Conservation (phyloP, 2,329 filamentous ascomycete genomes). For the Diaporthe sp. region DNA sequence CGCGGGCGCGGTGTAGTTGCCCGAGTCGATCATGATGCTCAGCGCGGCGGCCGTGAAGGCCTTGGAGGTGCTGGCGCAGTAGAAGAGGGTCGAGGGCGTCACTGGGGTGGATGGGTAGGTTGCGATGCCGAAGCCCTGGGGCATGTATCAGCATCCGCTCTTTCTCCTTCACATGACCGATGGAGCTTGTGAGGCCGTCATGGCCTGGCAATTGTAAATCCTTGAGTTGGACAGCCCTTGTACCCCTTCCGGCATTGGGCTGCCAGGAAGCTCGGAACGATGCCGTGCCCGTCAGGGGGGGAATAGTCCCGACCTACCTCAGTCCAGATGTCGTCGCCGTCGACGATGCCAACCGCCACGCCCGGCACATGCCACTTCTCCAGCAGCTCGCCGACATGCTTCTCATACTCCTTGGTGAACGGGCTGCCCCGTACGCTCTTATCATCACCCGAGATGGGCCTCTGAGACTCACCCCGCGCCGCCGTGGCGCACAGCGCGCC, state of each 20-base stretch:
- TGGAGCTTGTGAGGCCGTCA: too few species aligned
- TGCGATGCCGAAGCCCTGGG: slow-evolving; percentile 60
- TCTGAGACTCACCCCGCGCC: slow-evolving; percentile 18
- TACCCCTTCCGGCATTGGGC: not conserved
- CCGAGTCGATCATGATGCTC: slow-evolving; percentile 60
- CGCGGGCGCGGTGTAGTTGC: slow-evolving; percentile 49
- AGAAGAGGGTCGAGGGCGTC: slow-evolving; percentile 65
- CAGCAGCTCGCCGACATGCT: slow-evolving; percentile 47
- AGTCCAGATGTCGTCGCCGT: slow-evolving; percentile 58
- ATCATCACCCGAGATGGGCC: not conserved
- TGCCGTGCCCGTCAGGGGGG: not conserved
- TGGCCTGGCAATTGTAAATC: not conserved
- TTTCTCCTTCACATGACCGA: too few species aligned
- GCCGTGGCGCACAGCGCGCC: not conserved
- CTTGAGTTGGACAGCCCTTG: not conserved
- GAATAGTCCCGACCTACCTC: slow-evolving; percentile 49
- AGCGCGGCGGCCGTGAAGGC: slow-evolving; percentile 66
- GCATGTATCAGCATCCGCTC: not conserved
- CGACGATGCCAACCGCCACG: slow-evolving; percentile 62
- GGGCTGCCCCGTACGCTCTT: slow-evolving; percentile 15
- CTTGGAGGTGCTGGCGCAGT: slow-evolving; percentile 68
- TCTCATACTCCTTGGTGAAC: slow-evolving; percentile 41
- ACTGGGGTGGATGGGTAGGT: slow-evolving; percentile 55
- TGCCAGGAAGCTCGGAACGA: not conserved
- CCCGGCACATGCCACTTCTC: slow-evolving; percentile 63